Evolutionary conservation across 805 yeast genomes (phyloP), one percentile per base, ranked within the genome.

Genomic region (Diddensiella caesifluorescens): DNA sequence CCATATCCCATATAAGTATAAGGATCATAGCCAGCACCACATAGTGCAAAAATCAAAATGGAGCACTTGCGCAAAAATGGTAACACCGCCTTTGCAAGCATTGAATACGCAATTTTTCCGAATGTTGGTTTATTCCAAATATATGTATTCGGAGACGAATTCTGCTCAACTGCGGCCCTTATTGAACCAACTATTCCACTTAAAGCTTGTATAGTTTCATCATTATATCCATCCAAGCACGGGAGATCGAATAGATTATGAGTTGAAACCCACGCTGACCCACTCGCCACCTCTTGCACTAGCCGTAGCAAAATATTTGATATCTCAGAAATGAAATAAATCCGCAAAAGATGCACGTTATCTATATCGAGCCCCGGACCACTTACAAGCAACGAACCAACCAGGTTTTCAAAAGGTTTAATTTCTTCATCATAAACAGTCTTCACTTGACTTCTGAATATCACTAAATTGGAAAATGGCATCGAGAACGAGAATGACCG

Each of bases 61-160:
- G 81, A 72, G 12, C 77, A 65, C 50, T 76, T 73, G 48, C 94
- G 67, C 41, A 84, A 64, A 49, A 80, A 84, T 16, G 88, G 86
- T 0, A 82, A 73, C 5, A 71, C 57, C 1, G 79, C 60, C 51
- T 75, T 77, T n/a, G 71, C 56, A 16, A 80, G 35, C 74, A 82
- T 68, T 0, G 80, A 65, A 51, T 69, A 77, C 2, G 80, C 47
- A 1, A 73, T 33, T 21, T 43, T 37, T 5, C 36, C 27, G 21
- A 49, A 45, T 9, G 31, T 64, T 22, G 56, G 46, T 7, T 45
- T 46, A 23, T 35, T 44, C 54, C 51, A 48, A 7, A 49, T 38
- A 6, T 30, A 19, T 10, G 51, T 19, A 10, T 44, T 35, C 5
- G 48, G 45, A 4, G 44, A 31, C n/a, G 45, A 23, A 5, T 27